Conservation (phyloP, 495 filamentous ascomycete genomes). For the Penicillium pancosmium region DNA sequence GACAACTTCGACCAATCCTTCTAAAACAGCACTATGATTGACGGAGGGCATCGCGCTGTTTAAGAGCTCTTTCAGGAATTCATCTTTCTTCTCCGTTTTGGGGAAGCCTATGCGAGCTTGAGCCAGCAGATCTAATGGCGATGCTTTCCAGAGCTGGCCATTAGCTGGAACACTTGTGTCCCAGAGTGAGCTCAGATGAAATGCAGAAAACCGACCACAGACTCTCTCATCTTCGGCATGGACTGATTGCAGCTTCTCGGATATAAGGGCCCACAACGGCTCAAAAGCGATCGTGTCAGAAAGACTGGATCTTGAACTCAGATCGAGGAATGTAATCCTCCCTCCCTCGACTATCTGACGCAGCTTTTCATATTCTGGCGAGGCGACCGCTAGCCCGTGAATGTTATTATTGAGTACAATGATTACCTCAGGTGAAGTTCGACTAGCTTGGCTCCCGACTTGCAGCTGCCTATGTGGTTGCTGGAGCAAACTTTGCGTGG, state of each 20-base stretch:
- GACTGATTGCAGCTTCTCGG: background rate
- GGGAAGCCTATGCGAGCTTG: background rate
- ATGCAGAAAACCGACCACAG: constrained; percentile 9
- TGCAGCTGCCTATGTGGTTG: constrained; percentile 6
- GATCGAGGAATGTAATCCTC: constrained; percentile 6
- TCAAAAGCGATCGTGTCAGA: constrained; percentile 9
- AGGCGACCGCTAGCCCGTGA: background rate
- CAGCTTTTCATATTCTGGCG: background rate
- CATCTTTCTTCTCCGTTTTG: background rate
- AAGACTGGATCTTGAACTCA: constrained; percentile 1
- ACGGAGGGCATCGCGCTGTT: background rate
- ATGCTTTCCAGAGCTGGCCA: background rate
- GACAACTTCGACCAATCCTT: background rate
- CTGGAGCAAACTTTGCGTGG: constrained; percentile 6
- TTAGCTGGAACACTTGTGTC: background rate
- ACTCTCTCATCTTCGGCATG: too few species aligned
- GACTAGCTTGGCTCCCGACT: constrained; percentile 10
- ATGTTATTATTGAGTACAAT: constrained; percentile 11
- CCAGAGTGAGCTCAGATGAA: constrained; percentile 10
- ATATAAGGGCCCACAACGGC: constrained; percentile 7
- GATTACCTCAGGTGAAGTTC: constrained; percentile 4
- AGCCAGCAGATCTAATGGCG: background rate
- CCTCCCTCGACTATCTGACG: background rate
- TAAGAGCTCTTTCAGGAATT: background rate
- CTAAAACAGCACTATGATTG: background rate